Base-by-base conservation (phyloP, 2,329 filamentous ascomycete genomes). In the Cladosporium sp. region DNA sequence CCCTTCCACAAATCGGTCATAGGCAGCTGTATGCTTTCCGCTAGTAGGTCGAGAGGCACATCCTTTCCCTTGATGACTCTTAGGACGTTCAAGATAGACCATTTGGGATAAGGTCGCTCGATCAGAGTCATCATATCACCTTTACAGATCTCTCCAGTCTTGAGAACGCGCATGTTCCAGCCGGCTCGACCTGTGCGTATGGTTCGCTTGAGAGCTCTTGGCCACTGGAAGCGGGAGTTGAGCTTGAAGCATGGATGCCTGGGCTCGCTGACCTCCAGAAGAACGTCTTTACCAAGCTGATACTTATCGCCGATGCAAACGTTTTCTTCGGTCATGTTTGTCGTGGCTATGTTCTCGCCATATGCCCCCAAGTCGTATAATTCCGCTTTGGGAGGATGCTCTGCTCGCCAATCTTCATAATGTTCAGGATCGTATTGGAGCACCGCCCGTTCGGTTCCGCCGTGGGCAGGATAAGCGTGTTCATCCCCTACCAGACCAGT, bases 171-270 rank as follows among this genome's bases (percentile, higher is more conserved):
- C 12, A 57, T 54, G n/a, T 61, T 58, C 58, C 58, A 62, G 13
- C 61, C 61, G 0, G 58, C 58, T 5, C 58, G 47, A 8, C 58
- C 60, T 3, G 60, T 62, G 5, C 56, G 56, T 19, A 58, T 53
- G 3, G 59, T 56, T 20, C 58, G 58, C 17, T 57, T 57, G 5
- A 62, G 37, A 1, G 50, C 60, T 22, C 53, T 37, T 7, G 54
- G 20, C 60, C 60, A 62, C 20, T 59, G 20, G 66, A 87, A 86
- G 2, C 83, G 80, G 63, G 85, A 81, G 65, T 86, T 86, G 13
- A 86, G 76, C 68, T 86, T 87, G 74, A 83, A 86, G 72, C 84
- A 86, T 3, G 83, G 84, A 67, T 84, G 81, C 10, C 84, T 77
- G 0, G 83, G 84, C 12, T 85, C 70, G 62, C 78, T 81, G 37